phyloP scores from a whole-genome alignment of 768 basidiomycete genomes.

The Clitopilus hobsonii region DNA sequence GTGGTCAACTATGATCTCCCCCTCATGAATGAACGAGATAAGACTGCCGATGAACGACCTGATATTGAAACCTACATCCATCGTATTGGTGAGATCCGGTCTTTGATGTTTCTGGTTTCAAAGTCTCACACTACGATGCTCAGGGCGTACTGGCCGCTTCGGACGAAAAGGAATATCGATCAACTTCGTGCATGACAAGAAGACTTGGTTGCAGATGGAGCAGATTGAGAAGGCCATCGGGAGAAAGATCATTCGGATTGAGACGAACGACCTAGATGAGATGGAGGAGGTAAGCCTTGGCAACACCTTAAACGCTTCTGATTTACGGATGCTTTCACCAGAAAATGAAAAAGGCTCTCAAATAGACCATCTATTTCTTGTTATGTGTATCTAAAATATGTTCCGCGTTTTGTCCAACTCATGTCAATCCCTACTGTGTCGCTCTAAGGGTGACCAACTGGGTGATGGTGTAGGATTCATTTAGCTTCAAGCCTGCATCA shows the following conservation, averaged over 20 bases:
- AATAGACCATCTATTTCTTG: constrained; percentile 29
- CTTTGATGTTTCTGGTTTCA: neutral
- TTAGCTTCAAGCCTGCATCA: neutral
- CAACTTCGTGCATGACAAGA: constrained; percentile 92
- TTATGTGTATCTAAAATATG: neutral
- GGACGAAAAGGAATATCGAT: constrained; percentile 96
- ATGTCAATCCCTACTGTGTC: neutral
- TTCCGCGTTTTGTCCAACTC: neutral
- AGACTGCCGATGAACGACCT: constrained; percentile 52
- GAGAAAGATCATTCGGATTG: constrained; percentile 77
- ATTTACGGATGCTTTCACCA: too few relatives aligned
- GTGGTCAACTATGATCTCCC: constrained; percentile 99
- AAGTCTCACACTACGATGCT: neutral
- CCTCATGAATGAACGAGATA: constrained; percentile 68
- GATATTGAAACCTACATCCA: constrained; percentile 98
- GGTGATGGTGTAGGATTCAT: too few relatives aligned
- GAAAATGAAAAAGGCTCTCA: constrained; percentile 82
- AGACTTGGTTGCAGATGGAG: constrained; percentile 87
- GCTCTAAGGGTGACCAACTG: too few relatives aligned
- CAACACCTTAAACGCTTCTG: constrained; percentile 1
- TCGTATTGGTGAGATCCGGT: constrained; percentile 71
- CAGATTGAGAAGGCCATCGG: constrained; percentile 78
- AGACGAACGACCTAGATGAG: constrained; percentile 85
- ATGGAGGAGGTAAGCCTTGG: constrained; percentile 79
- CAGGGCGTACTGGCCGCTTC: constrained; percentile 96